Conservation (phyloP, 768 basidiomycete species). For the Pulveroboletus sp. region DNA sequence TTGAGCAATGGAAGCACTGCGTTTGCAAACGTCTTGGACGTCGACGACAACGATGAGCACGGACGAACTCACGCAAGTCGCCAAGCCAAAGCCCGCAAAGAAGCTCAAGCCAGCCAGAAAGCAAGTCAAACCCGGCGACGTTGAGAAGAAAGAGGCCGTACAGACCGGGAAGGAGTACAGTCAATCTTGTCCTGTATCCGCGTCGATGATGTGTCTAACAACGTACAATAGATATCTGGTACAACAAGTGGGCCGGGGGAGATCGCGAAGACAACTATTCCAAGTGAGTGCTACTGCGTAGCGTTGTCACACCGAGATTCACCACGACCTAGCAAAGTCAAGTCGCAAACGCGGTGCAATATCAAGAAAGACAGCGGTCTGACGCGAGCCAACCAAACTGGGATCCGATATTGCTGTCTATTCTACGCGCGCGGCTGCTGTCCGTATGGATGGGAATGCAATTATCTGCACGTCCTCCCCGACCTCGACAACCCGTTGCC, state of each 20-base stretch:
- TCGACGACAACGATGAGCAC: conserved; percentile 30
- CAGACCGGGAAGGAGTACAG: conserved; percentile 98
- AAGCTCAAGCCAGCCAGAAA: conserved; percentile 91
- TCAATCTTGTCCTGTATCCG: conserved; percentile 38
- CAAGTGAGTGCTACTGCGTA: conserved; percentile 55
- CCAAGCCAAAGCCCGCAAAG: conserved; percentile 40
- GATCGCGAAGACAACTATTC: conserved; percentile 96
- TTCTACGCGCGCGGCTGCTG: conserved; percentile 97
- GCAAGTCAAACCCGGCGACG: conserved; percentile 88
- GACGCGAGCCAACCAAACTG: conserved; percentile 92
- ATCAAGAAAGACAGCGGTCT: conserved; percentile 88
- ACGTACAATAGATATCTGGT: conserved; percentile 80
- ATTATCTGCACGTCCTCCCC: conserved; percentile 90
- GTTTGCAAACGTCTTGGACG: not conserved
- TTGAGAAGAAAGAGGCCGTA: conserved; percentile 82
- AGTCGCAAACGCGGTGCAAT: conserved; percentile 90
- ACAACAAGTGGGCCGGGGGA: conserved; percentile 99
- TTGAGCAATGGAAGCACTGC: not conserved
- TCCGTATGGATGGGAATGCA: conserved; percentile 98
- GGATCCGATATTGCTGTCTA: conserved; percentile 89
- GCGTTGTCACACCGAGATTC: conserved; percentile 1
- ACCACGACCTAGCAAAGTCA: conserved; percentile 66
- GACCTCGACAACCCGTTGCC: conserved; percentile 66
- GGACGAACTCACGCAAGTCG: conserved; percentile 21
- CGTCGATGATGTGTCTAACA: conserved; percentile 6